phyloP scores from a whole-genome alignment of 306 rosid species.

The Datisca glomerata region DNA sequence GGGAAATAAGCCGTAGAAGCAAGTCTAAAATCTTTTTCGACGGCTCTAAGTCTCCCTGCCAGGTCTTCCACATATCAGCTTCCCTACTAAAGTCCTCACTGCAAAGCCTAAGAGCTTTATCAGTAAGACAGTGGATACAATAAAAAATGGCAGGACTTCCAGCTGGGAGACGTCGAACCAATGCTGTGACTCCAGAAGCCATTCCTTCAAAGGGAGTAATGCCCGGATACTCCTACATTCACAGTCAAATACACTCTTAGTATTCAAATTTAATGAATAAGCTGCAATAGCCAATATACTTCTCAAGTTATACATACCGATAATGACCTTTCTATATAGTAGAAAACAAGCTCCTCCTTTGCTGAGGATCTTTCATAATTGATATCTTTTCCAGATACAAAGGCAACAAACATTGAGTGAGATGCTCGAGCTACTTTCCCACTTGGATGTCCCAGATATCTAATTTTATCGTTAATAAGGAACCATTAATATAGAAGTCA shows the following conservation, averaged over 20 bases:
- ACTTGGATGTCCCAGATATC: constrained; percentile 81
- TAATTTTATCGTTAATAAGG: constrained; percentile 36
- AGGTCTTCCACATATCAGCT: constrained; percentile 50
- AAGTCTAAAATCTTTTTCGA: constrained; percentile 75
- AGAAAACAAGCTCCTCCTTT: constrained; percentile 88
- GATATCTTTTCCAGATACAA: constrained; percentile 55
- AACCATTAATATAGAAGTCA: constrained; percentile 9
- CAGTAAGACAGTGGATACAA: constrained; percentile 57
- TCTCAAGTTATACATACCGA: constrained; percentile 26
- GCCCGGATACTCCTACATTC: constrained; percentile 69
- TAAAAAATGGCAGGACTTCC: constrained; percentile 84
- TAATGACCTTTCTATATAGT: constrained; percentile 66
- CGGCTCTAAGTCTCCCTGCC: constrained; percentile 81
- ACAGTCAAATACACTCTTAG: constrained; percentile 10
- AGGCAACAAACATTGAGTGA: constrained; percentile 63
- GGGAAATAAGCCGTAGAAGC: constrained; percentile 59
- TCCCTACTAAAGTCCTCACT: constrained; percentile 31
- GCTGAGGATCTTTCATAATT: constrained; percentile 30
- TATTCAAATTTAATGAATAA: no score
- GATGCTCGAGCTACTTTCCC: constrained; percentile 76
- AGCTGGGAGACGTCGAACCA: constrained; percentile 79
- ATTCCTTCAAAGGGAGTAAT: constrained; percentile 88
- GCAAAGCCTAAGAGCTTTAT: constrained; percentile 48
- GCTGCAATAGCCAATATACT: background rate
- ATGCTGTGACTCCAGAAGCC: constrained; percentile 82